These are phyloP conservation scores for Umbelopsis vinacea DNA, from an alignment of 192 early-diverging fungal species.

Conservation along the genomic window DNA sequence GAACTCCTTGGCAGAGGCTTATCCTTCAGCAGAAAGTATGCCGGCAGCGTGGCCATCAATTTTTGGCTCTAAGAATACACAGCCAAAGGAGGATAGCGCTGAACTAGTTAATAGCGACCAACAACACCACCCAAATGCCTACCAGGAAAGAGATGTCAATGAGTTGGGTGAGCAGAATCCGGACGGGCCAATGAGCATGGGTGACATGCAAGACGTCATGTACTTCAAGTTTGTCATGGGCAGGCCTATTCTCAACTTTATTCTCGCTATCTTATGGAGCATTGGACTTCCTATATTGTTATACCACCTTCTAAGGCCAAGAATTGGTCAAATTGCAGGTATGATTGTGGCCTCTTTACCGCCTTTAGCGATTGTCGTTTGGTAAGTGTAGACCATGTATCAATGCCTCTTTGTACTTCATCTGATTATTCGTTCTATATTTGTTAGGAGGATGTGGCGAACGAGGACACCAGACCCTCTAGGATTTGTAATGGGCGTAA, in stretches of 20 bases:
- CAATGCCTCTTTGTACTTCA: not conserved
- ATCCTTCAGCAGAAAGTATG: not conserved
- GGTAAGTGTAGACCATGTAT: slow-evolving; percentile 20
- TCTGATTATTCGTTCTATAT: not conserved
- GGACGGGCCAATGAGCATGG: slow-evolving; percentile 34
- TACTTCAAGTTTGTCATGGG: slow-evolving; percentile 33
- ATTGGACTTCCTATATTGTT: slow-evolving; percentile 37
- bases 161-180: slow-evolving; percentile 26
- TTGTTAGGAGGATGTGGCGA: slow-evolving; percentile 33
- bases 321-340: slow-evolving; percentile 36
- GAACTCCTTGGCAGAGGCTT: not conserved
- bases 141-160: not conserved
- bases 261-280: slow-evolving; percentile 36
- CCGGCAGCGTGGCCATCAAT: slow-evolving; percentile 2
- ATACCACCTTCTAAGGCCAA: slow-evolving; percentile 32
- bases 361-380: slow-evolving; percentile 31
- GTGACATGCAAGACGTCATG: slow-evolving; percentile 31
- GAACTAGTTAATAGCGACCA: not conserved
- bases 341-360: slow-evolving; percentile 40
- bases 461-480: slow-evolving; percentile 32
- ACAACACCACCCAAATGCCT: not conserved
- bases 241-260: slow-evolving; percentile 34
- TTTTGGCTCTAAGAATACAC: not conserved
- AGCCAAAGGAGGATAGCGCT: slow-evolving; percentile 4
- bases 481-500: slow-evolving; percentile 33